Conservation (phyloP, 2,329 filamentous ascomycete species). For the Cercospora sesami region DNA sequence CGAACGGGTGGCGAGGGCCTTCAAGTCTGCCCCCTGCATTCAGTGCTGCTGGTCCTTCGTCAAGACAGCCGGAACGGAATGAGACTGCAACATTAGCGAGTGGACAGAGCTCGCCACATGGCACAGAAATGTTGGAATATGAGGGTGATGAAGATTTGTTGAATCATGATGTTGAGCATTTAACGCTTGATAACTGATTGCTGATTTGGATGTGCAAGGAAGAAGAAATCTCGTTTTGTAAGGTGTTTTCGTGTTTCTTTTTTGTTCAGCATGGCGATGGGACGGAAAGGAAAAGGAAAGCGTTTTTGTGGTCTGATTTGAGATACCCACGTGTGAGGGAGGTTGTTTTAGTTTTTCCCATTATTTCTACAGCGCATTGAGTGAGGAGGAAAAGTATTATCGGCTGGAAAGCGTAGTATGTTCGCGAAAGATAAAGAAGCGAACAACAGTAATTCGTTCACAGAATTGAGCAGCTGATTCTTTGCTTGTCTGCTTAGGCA, state of each 20-base stretch:
- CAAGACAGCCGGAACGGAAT: background rate
- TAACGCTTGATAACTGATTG: slow-evolving; percentile 30
- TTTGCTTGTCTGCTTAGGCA: background rate
- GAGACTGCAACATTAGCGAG: slow-evolving; percentile 1
- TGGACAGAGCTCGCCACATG: slow-evolving; percentile 14
- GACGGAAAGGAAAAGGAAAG: background rate
- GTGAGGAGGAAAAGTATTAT: background rate
- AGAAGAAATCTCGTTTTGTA: background rate
- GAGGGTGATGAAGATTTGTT: slow-evolving; percentile 44
- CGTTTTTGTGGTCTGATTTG: background rate
- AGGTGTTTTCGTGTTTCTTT: background rate
- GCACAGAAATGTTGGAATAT: slow-evolving; percentile 48
- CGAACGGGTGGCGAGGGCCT: background rate
- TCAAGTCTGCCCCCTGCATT: slow-evolving; percentile 1
- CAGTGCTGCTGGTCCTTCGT: background rate
- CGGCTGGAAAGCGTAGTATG: background rate
- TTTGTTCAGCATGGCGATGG: background rate
- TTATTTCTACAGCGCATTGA: too few relatives aligned
- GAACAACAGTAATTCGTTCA: background rate
- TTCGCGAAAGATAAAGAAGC: background rate
- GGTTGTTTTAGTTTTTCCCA: background rate
- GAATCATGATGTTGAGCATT: slow-evolving; percentile 49
- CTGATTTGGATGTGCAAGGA: background rate
- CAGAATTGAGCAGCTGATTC: background rate
- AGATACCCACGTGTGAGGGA: slow-evolving; percentile 8